phyloP scores from a whole-genome alignment of 345 rosid species.

The Rhodamnia rubescens region DNA sequence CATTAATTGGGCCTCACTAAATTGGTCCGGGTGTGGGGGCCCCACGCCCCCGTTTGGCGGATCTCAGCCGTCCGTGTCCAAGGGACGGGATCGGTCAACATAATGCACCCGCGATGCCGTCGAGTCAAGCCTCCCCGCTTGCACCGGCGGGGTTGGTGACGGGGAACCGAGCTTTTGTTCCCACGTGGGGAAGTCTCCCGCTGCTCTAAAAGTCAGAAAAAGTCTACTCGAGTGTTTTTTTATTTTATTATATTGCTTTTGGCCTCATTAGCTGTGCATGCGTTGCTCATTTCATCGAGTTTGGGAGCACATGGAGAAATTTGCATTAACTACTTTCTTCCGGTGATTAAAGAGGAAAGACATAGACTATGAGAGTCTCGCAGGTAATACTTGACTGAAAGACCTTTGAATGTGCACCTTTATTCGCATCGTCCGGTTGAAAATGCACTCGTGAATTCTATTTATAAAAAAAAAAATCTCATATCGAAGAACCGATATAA shows the following conservation, averaged over 20 bases:
- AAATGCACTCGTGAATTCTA: too few species aligned
- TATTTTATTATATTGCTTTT: neutral
- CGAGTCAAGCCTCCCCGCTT: neutral
- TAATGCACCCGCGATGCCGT: neutral
- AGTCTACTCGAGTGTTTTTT: neutral
- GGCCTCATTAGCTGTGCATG: neutral
- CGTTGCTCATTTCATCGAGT: neutral
- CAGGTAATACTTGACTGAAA: neutral
- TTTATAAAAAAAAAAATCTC: too few species aligned
- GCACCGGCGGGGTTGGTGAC: neutral
- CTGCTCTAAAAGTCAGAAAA: neutral
- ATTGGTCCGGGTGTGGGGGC: neutral
- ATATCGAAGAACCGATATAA: too few species aligned
- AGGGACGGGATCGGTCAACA: neutral
- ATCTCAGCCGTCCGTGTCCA: neutral
- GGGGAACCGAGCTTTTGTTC: neutral
- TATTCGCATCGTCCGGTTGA: neutral
- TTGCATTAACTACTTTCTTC: neutral
- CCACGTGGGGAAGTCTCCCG: neutral
- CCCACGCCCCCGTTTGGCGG: neutral
- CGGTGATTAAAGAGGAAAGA: neutral
- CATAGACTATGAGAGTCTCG: neutral
- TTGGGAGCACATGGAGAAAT: neutral
- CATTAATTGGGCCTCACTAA: neutral
- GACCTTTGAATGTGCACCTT: neutral